A percentile compares a stretch with the other conserved stretches of the same genome.
phyloP scores from a whole-genome alignment of 176 grass and related monocot genomes.

The barley (Hordeum vulgare) region MorexV3_pseudomolecules_assembly NC_058520.1:458095626-458096125 shows the following conservation, averaged over 20 bases:
- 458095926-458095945: conserved; percentile 12
- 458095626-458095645: conserved; percentile 30
- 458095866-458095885: conserved; percentile 17
- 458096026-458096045: background rate
- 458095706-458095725: background rate
- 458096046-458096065: conserved; percentile 9
- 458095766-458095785: conserved; percentile 1
- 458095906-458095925: conserved; percentile 11
- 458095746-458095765: conserved; percentile 4
- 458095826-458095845: conserved; percentile 9
- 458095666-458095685: background rate
- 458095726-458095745: background rate
- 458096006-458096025: background rate
- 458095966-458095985: conserved; percentile 7
- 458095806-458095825: conserved; percentile 7
- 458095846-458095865: conserved; percentile 3
- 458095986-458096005: background rate
- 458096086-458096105: background rate
- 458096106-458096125: conserved; percentile 16
- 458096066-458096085: background rate
- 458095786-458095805: conserved; percentile 14
- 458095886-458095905: conserved; percentile 20
- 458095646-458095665: conserved; percentile 21
- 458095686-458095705: conserved; percentile 9
- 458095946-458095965: background rate